Base-by-base conservation (phyloP, 202 grass and related monocot genomes). In the Saccharum hybrid region DNA sequence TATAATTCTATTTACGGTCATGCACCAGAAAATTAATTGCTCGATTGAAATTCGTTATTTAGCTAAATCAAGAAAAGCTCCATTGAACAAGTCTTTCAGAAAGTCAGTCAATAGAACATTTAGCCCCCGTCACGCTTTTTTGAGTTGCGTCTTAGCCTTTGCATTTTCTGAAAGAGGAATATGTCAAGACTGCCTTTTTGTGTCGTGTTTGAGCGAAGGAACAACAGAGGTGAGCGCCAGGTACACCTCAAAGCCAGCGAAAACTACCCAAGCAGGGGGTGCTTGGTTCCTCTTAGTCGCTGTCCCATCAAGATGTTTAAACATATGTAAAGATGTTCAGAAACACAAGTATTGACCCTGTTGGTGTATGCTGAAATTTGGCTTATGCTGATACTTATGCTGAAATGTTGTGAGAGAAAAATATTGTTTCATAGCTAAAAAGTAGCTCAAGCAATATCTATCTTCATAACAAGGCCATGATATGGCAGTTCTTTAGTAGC, bases 81-180 rank as follows among this genome's bases (percentile, higher is more conserved):
- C 12, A 19, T 64, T 66, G 72, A 86, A 82, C 83, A 16, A 4
- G 78, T 78, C 78, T 12, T 9, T 31, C 0, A 31, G 14, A 40
- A 60, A 77, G 72, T 31, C 57, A 1, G 63, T 85, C 82, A 81
- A 38, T 12, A 8, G 23, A 71, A 37, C 49, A 40, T 51, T 30
- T 9, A 1, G 34, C 22, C 31, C 6, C 10, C 2, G 2, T 28
- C n/a, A 30, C 69, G 41, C 23, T 28, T 14, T 72, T 72, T 73
- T 23, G 10, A 33, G 65, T 77, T 23, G n/a, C 72, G 12, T 57
- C 41, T 63, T 14, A 3, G 28, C 3, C 3, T 45, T 37, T 26
- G 8, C 14, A 15, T 67, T 65, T 16, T 62, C 40, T 7, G 37
- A n/a, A 28, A 67, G 62, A 69, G 6, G 74, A 78, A 46, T 14